Conservation (phyloP, 2,329 filamentous ascomycete genomes). For the Periglandula ipomoeae region DNA sequence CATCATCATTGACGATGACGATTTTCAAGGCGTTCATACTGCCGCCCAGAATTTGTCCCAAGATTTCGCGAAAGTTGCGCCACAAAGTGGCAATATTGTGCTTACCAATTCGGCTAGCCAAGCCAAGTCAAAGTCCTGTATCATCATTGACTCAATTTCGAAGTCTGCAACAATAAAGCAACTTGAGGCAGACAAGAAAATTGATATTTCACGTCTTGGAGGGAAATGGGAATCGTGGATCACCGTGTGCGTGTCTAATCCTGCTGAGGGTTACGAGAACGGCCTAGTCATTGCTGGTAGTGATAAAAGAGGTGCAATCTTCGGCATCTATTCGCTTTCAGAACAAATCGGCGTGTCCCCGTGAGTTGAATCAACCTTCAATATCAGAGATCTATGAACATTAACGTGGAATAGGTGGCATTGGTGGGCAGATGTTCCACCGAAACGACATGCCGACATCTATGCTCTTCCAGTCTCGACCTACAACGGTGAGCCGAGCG, state of each 20-base stretch:
- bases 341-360: conserved; percentile 54
- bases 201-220: conserved; percentile 14
- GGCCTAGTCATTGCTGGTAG: conserved; percentile 49
- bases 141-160: conserved; percentile 15
- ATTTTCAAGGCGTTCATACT: conserved; percentile 23
- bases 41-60: conserved; percentile 22
- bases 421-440: conserved; percentile 50
- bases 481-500: conserved; percentile 36
- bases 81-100: conserved; percentile 7
- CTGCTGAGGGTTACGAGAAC: conserved; percentile 28
- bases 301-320: conserved; percentile 51
- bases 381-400: background rate
- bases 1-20: conserved; percentile 21
- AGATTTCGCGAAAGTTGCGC: conserved; percentile 19
- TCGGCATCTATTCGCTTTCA: conserved; percentile 49
- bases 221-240: conserved; percentile 49
- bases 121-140: conserved; percentile 9
- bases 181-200: conserved; percentile 11
- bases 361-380: conserved; percentile 10
- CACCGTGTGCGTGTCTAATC: conserved; percentile 37
- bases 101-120: conserved; percentile 3
- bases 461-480: conserved; percentile 32
- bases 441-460: conserved; percentile 34
- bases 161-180: conserved; percentile 13
- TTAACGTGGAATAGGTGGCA: conserved; percentile 33